Evolutionary conservation across 805 yeast genomes (phyloP).

Genomic region (Suhomyces sp.): DNA sequence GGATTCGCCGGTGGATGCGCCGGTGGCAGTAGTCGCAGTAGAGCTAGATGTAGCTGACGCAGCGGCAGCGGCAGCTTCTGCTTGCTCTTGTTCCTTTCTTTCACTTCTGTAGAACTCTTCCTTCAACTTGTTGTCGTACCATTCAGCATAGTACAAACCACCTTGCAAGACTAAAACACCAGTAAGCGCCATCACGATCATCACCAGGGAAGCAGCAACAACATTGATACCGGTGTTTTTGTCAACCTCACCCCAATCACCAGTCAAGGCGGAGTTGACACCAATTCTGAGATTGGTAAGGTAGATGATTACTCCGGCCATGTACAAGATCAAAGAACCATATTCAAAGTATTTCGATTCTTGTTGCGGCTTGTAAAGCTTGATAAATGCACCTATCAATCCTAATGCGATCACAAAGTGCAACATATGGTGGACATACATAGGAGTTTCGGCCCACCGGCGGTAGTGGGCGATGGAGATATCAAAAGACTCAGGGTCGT

Average conservation of each 20-base stretch:
- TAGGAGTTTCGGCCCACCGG: conserved; percentile 67
- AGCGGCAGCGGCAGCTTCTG: conserved; percentile 7
- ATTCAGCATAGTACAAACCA: conserved; percentile 84
- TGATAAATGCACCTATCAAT: conserved; percentile 66
- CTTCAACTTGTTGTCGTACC: conserved; percentile 46
- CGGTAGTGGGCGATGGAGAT: conserved; percentile 71
- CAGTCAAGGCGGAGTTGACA: conserved; percentile 59
- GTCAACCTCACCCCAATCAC: conserved; percentile 93
- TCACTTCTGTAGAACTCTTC: conserved; percentile 30
- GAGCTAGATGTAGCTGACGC: neutral
- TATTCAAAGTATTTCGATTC: conserved; percentile 88
- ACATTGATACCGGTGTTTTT: conserved; percentile 83
- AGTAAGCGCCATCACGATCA: conserved; percentile 63
- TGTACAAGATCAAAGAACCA: conserved; percentile 71
- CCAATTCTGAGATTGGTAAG: conserved; percentile 86
- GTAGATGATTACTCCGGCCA: conserved; percentile 73
- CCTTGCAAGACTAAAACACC: conserved; percentile 86
- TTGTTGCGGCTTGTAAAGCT: conserved; percentile 82
- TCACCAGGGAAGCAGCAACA: conserved; percentile 82
- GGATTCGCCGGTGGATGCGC: conserved; percentile 3
- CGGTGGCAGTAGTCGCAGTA: conserved; percentile 2
- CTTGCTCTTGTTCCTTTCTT: conserved; percentile 17
- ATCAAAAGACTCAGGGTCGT: conserved; percentile 48
- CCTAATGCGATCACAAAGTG: conserved; percentile 66
- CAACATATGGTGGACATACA: conserved; percentile 53